These are phyloP conservation scores for Nannizziopsis arthrosporioides DNA, from an alignment of 2,329 filamentous ascomycete species.

Conservation along the genomic window DNA sequence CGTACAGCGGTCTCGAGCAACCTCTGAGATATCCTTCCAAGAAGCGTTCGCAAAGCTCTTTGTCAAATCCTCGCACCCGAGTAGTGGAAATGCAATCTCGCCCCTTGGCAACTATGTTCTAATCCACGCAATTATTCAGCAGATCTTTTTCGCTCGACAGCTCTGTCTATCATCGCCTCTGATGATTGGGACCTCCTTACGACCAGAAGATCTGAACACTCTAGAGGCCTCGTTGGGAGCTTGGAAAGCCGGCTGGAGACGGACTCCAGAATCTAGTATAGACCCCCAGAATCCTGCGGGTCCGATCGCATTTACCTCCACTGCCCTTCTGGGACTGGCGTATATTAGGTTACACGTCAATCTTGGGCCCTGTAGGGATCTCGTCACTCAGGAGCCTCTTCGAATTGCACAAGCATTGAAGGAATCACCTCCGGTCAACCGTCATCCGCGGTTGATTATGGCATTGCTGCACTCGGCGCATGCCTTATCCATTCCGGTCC, in stretches of 20 bases:
- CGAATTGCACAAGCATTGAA: slow-evolving; percentile 38
- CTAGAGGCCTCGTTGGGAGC: slow-evolving; percentile 39
- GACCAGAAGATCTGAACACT: slow-evolving; percentile 34
- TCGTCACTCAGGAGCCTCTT: slow-evolving; percentile 37
- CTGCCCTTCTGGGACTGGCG: slow-evolving; percentile 37
- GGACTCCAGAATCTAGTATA: slow-evolving; percentile 42
- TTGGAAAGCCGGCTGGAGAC: slow-evolving; percentile 45
- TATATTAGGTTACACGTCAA: slow-evolving; percentile 40
- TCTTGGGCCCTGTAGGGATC: slow-evolving; percentile 36
- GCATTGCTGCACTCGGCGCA: slow-evolving; percentile 44
- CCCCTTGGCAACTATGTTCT: slow-evolving; percentile 45
- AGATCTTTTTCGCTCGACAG: slow-evolving; percentile 43
- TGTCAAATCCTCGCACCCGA: slow-evolving; percentile 26
- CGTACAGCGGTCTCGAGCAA: slow-evolving; percentile 26
- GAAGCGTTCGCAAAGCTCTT: slow-evolving; percentile 37
- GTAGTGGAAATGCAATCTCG: slow-evolving; percentile 32
- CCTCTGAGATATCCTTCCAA: slow-evolving; percentile 31
- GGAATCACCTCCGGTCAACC: slow-evolving; percentile 33
- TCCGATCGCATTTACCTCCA: slow-evolving; percentile 43
- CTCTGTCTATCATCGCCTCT: slow-evolving; percentile 36
- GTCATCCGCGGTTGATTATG: slow-evolving; percentile 38
- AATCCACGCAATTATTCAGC: slow-evolving; percentile 44
- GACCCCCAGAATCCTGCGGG: slow-evolving; percentile 44
- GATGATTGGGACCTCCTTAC: slow-evolving; percentile 33
- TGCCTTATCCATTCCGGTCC: slow-evolving; percentile 43